Percentiles rank a stretch among this genome's conserved stretches.
Evolutionary conservation across 352 stramenopile species (phyloP).

Genomic region (Globisporangium cylindrosporum): DNA sequence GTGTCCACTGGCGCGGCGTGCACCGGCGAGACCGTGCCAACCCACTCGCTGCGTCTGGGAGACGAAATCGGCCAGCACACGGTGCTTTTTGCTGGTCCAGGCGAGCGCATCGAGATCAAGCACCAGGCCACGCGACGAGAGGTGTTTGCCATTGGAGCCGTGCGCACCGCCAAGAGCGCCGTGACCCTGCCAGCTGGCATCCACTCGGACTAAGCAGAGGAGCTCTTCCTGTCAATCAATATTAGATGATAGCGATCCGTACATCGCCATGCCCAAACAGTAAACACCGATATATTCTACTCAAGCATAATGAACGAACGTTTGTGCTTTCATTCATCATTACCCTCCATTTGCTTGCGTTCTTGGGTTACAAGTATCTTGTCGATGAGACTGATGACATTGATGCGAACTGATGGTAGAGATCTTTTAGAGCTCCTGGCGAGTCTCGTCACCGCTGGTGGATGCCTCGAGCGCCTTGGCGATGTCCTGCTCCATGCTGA

Average conservation of each 20-base stretch:
- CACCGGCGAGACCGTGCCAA: conserved; percentile 43
- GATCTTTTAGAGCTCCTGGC: conserved; percentile 11
- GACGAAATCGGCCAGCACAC: conserved; percentile 85
- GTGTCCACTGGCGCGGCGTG: conserved; percentile 53
- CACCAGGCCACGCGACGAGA: conserved; percentile 77
- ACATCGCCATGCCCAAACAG: background rate
- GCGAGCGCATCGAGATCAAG: conserved; percentile 83
- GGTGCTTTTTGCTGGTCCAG: conserved; percentile 71
- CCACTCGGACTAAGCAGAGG: conserved; percentile 39
- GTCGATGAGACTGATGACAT: background rate
- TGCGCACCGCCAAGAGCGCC: conserved; percentile 63
- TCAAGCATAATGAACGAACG: background rate
- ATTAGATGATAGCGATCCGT: background rate
- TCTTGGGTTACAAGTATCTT: background rate
- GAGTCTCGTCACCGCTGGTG: background rate
- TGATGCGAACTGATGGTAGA: background rate
- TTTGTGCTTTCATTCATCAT: background rate
- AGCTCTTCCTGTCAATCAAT: background rate
- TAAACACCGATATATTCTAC: background rate
- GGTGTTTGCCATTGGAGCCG: conserved; percentile 78
- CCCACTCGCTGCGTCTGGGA: conserved; percentile 71
- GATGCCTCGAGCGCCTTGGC: conserved; percentile 32
- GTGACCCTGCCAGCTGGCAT: conserved; percentile 43
- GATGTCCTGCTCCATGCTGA: conserved; percentile 69
- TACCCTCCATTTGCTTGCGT: background rate